Percentiles rank a stretch among this genome's conserved stretches.
Conservation (phyloP, 139 green algal genomes). For the Chlamydomonas schloesseri region DNA sequence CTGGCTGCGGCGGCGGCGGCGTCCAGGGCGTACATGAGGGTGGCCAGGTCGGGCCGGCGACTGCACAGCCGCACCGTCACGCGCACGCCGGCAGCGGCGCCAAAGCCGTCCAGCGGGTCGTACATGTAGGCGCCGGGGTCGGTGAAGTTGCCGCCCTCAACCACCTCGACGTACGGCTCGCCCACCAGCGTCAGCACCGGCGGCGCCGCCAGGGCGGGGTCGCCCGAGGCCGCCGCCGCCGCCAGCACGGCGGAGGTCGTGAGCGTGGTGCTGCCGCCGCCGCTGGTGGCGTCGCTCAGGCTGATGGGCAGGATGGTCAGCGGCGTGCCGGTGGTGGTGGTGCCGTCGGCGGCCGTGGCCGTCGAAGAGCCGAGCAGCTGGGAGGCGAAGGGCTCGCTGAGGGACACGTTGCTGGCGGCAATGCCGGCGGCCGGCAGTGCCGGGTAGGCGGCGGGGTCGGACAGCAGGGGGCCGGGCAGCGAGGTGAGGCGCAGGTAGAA, state of each 20-base stretch:
- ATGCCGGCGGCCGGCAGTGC: too few species aligned
- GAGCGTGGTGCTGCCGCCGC: too few species aligned
- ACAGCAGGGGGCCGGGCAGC: conserved; percentile 3
- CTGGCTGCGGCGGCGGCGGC: not conserved
- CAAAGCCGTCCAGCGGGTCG: conserved; percentile 24
- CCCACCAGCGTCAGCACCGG: conserved; percentile 14
- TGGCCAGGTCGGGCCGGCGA: not conserved
- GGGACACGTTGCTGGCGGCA: not conserved
- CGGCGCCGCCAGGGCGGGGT: not conserved
- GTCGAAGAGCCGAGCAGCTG: not conserved
- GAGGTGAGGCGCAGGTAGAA: conserved; percentile 6
- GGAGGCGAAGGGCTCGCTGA: conserved; percentile 14
- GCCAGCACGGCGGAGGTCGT: not conserved
- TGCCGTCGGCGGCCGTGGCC: not conserved
- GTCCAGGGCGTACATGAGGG: conserved; percentile 4
- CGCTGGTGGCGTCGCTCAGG: not conserved
- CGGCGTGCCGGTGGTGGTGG: not conserved
- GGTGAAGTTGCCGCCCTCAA: not conserved
- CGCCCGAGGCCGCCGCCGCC: not conserved
- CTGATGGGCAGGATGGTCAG: conserved; percentile 2
- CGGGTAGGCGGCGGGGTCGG: not conserved
- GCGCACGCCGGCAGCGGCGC: not conserved
- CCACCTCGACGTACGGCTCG: conserved; percentile 16
- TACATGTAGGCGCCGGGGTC: conserved; percentile 22
- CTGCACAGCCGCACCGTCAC: conserved; percentile 1